Conservation (phyloP, 148 eudicot species). For the Oxyria digyna region DNA sequence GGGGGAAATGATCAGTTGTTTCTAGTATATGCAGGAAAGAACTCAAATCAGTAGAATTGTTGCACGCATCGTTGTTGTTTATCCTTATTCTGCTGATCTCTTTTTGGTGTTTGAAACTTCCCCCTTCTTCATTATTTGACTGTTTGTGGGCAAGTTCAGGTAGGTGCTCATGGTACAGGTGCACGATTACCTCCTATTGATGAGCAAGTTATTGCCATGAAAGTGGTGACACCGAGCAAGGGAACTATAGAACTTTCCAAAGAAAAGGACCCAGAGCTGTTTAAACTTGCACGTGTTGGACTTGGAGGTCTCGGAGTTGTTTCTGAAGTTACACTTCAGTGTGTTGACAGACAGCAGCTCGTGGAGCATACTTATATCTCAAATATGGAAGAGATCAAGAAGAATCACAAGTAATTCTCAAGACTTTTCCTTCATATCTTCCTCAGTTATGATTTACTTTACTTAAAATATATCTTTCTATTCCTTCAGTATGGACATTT, state of each 20-base stretch:
- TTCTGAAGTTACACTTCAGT: slow-evolving; percentile 95
- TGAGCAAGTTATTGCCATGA: slow-evolving; percentile 94
- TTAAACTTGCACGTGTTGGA: slow-evolving; percentile 94
- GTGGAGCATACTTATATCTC: slow-evolving; percentile 91
- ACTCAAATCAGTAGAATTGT: not conserved
- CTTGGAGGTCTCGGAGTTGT: slow-evolving; percentile 97
- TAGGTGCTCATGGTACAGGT: slow-evolving; percentile 99
- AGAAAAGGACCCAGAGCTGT: slow-evolving; percentile 85
- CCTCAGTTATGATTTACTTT: not conserved
- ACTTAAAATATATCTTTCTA: no score
- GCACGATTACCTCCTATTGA: slow-evolving; percentile 93
- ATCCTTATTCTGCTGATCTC: not conserved
- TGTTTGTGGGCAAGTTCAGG: slow-evolving; percentile 33
- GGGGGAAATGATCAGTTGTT: not conserved
- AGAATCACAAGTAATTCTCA: slow-evolving; percentile 77
- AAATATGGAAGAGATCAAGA: slow-evolving; percentile 69
- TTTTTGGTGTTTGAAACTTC: not conserved
- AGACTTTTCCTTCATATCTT: not conserved
- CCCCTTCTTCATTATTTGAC: not conserved
- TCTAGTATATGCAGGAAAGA: not conserved
- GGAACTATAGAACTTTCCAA: slow-evolving; percentile 87
- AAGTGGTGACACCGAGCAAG: slow-evolving; percentile 83
- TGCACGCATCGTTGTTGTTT: not conserved
- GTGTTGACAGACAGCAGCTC: slow-evolving; percentile 93
- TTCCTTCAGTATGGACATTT: not conserved